Evolutionary conservation across 2,329 filamentous ascomycete species (phyloP).

Genomic region (Trichoderma breve): DNA sequence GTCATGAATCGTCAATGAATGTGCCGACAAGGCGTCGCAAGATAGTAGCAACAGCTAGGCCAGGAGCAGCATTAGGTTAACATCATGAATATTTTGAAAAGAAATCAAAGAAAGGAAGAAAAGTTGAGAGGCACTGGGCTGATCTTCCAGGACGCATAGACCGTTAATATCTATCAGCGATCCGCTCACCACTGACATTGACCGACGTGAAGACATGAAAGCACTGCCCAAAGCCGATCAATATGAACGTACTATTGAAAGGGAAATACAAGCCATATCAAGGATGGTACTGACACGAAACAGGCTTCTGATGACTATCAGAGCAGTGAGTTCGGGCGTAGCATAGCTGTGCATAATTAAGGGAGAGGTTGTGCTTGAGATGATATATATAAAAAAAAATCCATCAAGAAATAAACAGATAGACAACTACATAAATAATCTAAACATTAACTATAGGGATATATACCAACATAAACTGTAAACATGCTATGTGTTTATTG

Average conservation of each 20-base stretch:
- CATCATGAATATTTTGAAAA: background rate
- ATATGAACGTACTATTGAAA: background rate
- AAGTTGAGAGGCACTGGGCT: background rate
- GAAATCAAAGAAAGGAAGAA: background rate
- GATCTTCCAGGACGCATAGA: background rate
- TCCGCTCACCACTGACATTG: background rate
- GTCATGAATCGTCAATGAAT: slow-evolving; percentile 34
- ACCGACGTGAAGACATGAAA: background rate
- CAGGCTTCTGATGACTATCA: background rate
- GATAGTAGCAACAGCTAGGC: slow-evolving; percentile 26
- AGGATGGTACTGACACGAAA: background rate
- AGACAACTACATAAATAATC: background rate
- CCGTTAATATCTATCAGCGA: background rate
- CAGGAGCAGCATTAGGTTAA: slow-evolving; percentile 28
- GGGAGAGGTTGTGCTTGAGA: background rate
- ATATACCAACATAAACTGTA: slow-evolving; percentile 7
- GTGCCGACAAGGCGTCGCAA: slow-evolving; percentile 42
- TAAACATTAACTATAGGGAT: slow-evolving; percentile 6
- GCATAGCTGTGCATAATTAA: background rate
- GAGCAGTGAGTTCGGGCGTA: background rate
- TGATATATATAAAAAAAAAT: too few species aligned
- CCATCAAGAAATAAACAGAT: background rate
- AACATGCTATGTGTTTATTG: background rate
- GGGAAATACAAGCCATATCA: background rate
- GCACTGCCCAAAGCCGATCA: background rate